A percentile compares a stretch with the other conserved stretches of the same genome.
Conservation (phyloP, 768 basidiomycete genomes). For the Gautieria morchelliformis region DNA sequence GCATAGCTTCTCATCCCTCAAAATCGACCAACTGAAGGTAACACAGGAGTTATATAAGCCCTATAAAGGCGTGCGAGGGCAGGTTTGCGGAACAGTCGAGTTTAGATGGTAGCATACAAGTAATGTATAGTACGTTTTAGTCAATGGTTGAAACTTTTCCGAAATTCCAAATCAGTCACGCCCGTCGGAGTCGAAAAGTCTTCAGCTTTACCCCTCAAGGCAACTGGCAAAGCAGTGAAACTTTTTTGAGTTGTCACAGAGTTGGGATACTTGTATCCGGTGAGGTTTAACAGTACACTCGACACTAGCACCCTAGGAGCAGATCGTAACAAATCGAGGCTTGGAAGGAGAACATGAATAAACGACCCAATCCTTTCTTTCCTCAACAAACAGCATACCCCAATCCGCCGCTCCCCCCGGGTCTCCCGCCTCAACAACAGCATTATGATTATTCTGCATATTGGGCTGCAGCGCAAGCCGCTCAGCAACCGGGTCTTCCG, state of each 20-base stretch:
- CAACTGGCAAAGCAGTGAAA: neutral
- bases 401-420: slow-evolving; percentile 73
- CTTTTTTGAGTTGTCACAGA: neutral
- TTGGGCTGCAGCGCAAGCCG: slow-evolving; percentile 51
- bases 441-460: slow-evolving; percentile 72
- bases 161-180: neutral
- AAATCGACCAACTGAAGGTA: slow-evolving; percentile 77
- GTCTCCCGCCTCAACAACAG: slow-evolving; percentile 56
- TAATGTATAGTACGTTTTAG: neutral
- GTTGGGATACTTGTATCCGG: neutral
- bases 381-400: slow-evolving; percentile 20
- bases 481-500: slow-evolving; percentile 35
- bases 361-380: slow-evolving; percentile 8
- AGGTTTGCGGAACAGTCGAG: slow-evolving; percentile 59
- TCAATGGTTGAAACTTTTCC: neutral
- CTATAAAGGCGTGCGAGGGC: slow-evolving; percentile 80
- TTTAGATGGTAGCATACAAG: slow-evolving; percentile 31
- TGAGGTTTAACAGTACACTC: neutral
- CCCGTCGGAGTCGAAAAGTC: slow-evolving; percentile 4
- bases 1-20: slow-evolving; percentile 69
- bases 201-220: neutral
- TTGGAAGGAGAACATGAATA: slow-evolving; percentile 3
- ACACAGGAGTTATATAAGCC: slow-evolving; percentile 79
- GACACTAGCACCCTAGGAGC: neutral
- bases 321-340: neutral